Base-by-base conservation (phyloP, 331 rosid genomes). In the Rosa hybrid region DNA sequence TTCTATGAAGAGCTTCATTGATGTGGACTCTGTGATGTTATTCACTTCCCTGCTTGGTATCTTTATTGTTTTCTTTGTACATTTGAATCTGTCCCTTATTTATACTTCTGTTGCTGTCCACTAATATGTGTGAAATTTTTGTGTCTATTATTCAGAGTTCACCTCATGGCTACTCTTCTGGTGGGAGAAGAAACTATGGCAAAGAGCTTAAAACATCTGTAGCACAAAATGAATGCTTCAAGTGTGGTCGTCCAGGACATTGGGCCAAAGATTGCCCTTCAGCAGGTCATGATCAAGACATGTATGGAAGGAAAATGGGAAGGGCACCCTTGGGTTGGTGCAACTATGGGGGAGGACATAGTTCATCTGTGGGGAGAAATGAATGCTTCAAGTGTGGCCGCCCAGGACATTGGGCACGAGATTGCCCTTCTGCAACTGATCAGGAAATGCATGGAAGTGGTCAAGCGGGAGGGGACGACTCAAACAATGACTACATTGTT, bases 391-490 rank as follows among this genome's bases (percentile, higher is more conserved):
- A 91, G 82, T 95, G 98, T 80, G 96, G 99, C 46, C 97, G 96
- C 77, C 86, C 96, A n/a, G 99, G 99, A 69, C 97, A 95, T 45
- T 95, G 97, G 98, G 98, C 98, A 42, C 86, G 96, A 73, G 99
- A 95, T 74, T 96, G 97, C 73, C 94, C 97, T 75, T 86, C 27
- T 56, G 12, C 18, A 62, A 17, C 17, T 12, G 34, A 62, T 25
- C 68, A n/a, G 63, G 23, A 18, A 7, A 56, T 56, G 63, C 12
- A 4, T 25, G 68, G 39, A 11, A 6, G 39, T 1, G 68, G 34
- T 30, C 34, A 30, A 30, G 68, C 12, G 39, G 41, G 68, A 62
- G 39, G 41, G 18, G 68, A 25, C 41, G 39, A 11, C 16, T 25
- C 68, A 4, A 62, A 7, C 39, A 21, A 54, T 0, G 60, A 9